Percentiles rank a stretch among this genome's conserved stretches.
phyloP scores from a whole-genome alignment of 495 filamentous ascomycete genomes.

The Penicillium canescens region DNA sequence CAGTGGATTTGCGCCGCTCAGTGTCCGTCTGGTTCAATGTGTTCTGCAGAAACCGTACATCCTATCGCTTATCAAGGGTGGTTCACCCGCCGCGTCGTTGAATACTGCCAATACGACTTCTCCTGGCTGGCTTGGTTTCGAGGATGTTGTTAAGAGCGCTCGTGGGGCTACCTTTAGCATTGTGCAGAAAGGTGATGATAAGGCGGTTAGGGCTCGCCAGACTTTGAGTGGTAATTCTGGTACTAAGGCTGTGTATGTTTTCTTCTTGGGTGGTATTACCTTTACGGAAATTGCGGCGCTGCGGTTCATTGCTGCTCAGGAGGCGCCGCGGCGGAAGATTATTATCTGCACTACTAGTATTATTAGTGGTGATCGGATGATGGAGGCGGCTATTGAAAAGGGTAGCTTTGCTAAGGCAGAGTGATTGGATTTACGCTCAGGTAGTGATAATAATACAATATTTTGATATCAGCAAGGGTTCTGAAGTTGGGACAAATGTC shows the following conservation, averaged over 20 bases:
- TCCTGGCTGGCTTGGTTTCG: constrained; percentile 88
- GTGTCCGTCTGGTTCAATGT: constrained; percentile 91
- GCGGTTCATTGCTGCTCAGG: constrained; percentile 83
- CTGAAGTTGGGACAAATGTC: not conserved
- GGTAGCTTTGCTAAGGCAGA: constrained; percentile 54
- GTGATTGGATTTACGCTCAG: constrained; percentile 10
- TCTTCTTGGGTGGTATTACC: constrained; percentile 91
- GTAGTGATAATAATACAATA: constrained; percentile 4
- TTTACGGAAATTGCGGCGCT: constrained; percentile 95
- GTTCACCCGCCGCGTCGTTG: constrained; percentile 43
- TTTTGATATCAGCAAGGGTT: not conserved
- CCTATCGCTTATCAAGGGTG: constrained; percentile 64
- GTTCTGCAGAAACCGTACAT: constrained; percentile 87
- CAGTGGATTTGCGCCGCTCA: constrained; percentile 93
- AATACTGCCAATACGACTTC: constrained; percentile 59
- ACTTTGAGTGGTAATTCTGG: constrained; percentile 65
- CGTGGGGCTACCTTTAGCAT: constrained; percentile 88
- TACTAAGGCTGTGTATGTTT: constrained; percentile 85
- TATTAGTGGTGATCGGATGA: constrained; percentile 85
- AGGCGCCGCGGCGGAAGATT: constrained; percentile 81
- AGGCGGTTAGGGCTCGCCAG: constrained; percentile 84
- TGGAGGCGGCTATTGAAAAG: constrained; percentile 83
- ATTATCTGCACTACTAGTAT: constrained; percentile 91
- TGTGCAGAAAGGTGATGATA: constrained; percentile 90
- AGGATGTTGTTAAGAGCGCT: constrained; percentile 82